Evolutionary conservation across 768 basidiomycete species (phyloP), one percentile per base, ranked within the genome.

Genomic region (Harrya chromipes): DNA sequence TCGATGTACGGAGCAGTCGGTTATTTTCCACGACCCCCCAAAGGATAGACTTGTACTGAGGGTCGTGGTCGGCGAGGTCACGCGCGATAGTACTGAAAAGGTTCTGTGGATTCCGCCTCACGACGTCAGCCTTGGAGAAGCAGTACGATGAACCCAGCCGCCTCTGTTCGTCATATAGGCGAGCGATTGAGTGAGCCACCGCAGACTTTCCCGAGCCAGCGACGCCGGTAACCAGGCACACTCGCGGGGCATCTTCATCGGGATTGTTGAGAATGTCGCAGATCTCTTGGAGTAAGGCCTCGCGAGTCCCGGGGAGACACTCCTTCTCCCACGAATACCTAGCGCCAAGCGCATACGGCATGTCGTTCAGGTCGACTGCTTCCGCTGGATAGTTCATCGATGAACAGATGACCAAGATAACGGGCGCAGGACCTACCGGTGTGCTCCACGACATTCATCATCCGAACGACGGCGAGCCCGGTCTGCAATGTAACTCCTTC

Each of bases 51-150:
- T 26, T 48, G 33, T 41, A 59, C 29, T 54, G 56, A 26, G 36
- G 26, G 43, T 66, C 48, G 17, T 61, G 56, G 19, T 59, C 58
- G 21, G 62, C 63, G 20, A 67, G 50, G 20, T 64, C 58, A 13
- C 55, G 52, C 10, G 65, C 61, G 17, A 67, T 61, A 1, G 62
- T 68, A 36, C 56, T 59, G 54, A 65, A 64, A 3, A 64, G 10
- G 47, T 58, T 47, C 40, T 27, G 34, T 36, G 54, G 44, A 40
- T 57, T 48, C 8, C 51, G 52, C 13, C 40, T 29, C 26, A 37
- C 40, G 26, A 39, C 20, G n/a, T 23, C 36, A 8, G 35, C 31
- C 10, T 31, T 46, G 23, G 52, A 21, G 43, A 65, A 60, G 33
- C 57, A 67, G 26, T 60, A 55, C 0, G 57, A 55, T 12, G 64